Evolutionary conservation across 352 stramenopile species (phyloP).

Genomic region (Phytophthora citrophthora): DNA sequence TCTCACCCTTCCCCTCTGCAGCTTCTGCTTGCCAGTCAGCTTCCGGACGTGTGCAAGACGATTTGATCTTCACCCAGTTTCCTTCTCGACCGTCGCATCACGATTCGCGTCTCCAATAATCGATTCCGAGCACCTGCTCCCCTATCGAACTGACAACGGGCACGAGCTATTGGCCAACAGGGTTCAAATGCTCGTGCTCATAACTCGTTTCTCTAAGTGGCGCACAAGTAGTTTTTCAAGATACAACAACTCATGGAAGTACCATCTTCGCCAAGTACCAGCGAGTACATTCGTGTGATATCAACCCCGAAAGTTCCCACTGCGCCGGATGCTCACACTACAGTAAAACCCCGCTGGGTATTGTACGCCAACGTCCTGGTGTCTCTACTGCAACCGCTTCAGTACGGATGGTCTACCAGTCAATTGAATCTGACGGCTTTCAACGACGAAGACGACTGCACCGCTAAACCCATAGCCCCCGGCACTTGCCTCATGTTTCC

Average conservation of each 20-base stretch:
- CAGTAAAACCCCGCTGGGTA: conserved; percentile 5
- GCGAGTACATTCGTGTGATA: not conserved
- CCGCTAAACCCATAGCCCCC: conserved; percentile 32
- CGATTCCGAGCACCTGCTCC: conserved; percentile 6
- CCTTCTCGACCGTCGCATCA: conserved; percentile 15
- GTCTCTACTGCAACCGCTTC: conserved; percentile 43
- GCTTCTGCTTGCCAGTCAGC: not conserved
- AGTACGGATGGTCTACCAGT: conserved; percentile 60
- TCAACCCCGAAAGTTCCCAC: conserved; percentile 1
- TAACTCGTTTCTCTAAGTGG: not conserved
- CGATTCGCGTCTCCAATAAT: conserved; percentile 17
- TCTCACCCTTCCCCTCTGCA: not conserved
- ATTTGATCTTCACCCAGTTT: conserved; percentile 1
- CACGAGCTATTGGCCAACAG: not conserved
- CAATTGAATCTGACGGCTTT: conserved; percentile 59
- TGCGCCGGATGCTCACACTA: conserved; percentile 1
- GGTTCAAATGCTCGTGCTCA: not conserved
- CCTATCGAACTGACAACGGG: not conserved
- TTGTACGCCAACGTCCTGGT: conserved; percentile 47
- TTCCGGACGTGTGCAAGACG: not conserved
- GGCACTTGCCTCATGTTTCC: conserved; percentile 64
- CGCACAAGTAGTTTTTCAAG: not conserved
- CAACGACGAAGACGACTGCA: conserved; percentile 45
- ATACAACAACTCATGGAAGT: not conserved
- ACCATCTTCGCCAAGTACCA: not conserved